Conservation (phyloP, 371 early-diverging fungal genomes). For the Dinochytrium kinnereticum region DNA sequence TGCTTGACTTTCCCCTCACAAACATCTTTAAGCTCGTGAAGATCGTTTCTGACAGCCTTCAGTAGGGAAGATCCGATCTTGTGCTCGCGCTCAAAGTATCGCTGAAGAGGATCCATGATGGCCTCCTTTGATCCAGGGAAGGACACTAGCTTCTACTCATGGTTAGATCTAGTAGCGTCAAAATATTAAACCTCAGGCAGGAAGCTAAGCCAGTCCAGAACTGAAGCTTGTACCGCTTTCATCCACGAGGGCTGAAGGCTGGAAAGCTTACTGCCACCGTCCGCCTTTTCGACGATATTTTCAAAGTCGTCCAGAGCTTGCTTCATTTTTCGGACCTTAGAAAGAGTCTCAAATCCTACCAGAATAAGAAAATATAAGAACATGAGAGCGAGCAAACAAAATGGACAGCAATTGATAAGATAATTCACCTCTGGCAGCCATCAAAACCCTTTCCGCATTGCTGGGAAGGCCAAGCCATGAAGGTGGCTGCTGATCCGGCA, state of each 20-base stretch:
- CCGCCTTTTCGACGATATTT: constrained; percentile 42
- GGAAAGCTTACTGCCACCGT: neutral
- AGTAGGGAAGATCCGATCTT: constrained; percentile 69
- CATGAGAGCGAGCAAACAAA: neutral
- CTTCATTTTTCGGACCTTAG: constrained; percentile 86
- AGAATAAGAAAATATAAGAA: constrained; percentile 5
- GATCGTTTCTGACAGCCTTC: constrained; percentile 67
- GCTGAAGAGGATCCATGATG: constrained; percentile 72
- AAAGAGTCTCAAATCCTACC: constrained; percentile 69
- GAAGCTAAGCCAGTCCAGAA: constrained; percentile 63
- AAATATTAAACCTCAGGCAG: constrained; percentile 61
- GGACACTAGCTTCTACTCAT: constrained; percentile 3
- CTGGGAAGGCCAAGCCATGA: constrained; percentile 96
- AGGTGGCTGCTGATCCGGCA: constrained; percentile 95
- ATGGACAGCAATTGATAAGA: too few species aligned
- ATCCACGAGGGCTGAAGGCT: constrained; percentile 41
- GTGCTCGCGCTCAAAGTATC: constrained; percentile 86
- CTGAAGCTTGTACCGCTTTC: constrained; percentile 47
- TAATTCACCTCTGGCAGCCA: constrained; percentile 60
- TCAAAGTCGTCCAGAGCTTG: constrained; percentile 79
- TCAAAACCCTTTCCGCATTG: constrained; percentile 90
- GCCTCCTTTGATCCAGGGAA: neutral
- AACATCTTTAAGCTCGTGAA: constrained; percentile 65
- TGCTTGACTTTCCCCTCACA: constrained; percentile 81
- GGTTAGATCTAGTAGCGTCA: constrained; percentile 9